Evolutionary conservation across 2,329 filamentous ascomycete species (phyloP).

Genomic region (Ophiosphaerella herpotricha): DNA sequence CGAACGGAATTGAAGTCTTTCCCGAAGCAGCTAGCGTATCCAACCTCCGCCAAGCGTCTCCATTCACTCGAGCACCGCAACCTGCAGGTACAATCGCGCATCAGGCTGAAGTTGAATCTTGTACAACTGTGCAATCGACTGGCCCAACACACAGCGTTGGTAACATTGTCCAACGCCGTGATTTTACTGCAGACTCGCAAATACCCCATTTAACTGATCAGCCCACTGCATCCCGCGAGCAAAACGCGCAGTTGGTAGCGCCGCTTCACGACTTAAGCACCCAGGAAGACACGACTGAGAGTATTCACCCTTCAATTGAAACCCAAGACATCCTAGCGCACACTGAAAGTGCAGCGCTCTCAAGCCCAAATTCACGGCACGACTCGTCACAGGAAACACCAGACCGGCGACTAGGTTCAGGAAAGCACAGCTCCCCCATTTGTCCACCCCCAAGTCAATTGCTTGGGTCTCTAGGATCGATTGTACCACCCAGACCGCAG

Average conservation of each 20-base stretch:
- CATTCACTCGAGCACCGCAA: no score
- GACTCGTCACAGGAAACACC: conserved; percentile 40
- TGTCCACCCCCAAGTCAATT: conserved; percentile 31
- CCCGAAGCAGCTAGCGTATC: no score
- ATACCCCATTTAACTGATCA: conserved; percentile 1
- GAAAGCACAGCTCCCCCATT: conserved; percentile 15
- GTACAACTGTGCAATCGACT: neutral
- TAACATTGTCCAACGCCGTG: neutral
- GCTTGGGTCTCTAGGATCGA: conserved; percentile 18
- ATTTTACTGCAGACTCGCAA: conserved; percentile 1
- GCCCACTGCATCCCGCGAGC: conserved; percentile 15
- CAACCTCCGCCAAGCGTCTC: no score
- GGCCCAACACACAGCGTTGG: neutral
- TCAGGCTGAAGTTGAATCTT: neutral
- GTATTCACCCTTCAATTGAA: conserved; percentile 23
- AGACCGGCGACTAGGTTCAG: conserved; percentile 9
- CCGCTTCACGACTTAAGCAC: conserved; percentile 17
- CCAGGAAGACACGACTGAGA: conserved; percentile 21
- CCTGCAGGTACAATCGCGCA: neutral
- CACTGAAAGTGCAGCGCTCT: neutral
- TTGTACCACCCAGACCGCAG: conserved; percentile 22
- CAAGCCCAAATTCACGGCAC: conserved; percentile 29
- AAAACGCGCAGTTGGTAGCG: conserved; percentile 32
- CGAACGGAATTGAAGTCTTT: neutral
- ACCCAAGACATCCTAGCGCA: neutral